phyloP scores from a whole-genome alignment of 306 rosid species.

The Vigna reflexopilosa region DNA sequence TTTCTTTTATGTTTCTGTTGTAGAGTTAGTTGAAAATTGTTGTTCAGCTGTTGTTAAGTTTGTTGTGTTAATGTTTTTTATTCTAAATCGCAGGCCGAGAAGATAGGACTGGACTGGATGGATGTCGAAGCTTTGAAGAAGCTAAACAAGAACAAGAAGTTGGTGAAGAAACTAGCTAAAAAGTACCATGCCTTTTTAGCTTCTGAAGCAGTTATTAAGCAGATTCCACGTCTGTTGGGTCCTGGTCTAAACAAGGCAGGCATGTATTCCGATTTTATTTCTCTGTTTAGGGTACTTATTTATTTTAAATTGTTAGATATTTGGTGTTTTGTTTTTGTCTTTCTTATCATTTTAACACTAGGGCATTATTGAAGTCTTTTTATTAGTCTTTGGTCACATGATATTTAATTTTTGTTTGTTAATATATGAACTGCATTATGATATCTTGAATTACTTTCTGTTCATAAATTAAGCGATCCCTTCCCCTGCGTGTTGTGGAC shows the following conservation, averaged over 20 bases:
- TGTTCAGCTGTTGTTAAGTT: background rate
- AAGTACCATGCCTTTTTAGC: constrained; percentile 89
- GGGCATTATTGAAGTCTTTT: background rate
- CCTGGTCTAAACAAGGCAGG: constrained; percentile 94
- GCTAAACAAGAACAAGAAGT: constrained; percentile 76
- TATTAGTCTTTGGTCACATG: background rate
- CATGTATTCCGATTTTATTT: background rate
- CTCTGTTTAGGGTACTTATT: background rate
- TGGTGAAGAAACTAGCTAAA: constrained; percentile 86
- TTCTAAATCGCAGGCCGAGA: constrained; percentile 62
- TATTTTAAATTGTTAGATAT: background rate
- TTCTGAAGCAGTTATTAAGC: constrained; percentile 87
- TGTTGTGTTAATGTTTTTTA: background rate
- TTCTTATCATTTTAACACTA: background rate
- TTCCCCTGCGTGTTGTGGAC: background rate
- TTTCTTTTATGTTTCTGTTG: background rate
- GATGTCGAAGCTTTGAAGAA: constrained; percentile 88
- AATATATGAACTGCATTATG: background rate
- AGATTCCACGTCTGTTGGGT: constrained; percentile 90
- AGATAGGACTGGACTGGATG: constrained; percentile 78
- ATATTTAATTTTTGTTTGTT: background rate
- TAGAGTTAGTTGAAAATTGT: too few species aligned
- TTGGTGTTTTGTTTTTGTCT: background rate
- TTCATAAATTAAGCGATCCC: background rate
- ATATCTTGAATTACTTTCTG: background rate